Evolutionary conservation across 2,329 filamentous ascomycete genomes (phyloP), one percentile per base, ranked within the genome.

Genomic region (Microdochium nivale): DNA sequence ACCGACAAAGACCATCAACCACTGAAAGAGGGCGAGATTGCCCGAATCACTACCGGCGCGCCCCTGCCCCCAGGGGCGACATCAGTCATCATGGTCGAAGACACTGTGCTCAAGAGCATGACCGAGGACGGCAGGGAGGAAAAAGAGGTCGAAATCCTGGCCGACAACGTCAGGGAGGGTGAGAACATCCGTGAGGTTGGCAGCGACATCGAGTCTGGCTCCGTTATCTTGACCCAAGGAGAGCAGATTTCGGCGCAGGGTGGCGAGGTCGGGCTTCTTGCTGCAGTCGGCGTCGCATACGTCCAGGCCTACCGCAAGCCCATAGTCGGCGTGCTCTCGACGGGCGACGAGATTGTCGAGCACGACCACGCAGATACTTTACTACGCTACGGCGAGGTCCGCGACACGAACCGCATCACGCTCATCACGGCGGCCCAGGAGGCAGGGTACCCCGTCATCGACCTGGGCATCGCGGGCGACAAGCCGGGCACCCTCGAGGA

Each of bases 71-170:
- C 84, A 0, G 90, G 91, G 1, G 90, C 94, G 2, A 95, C 89
- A 25, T 86, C 92, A 0, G 91, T 99, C 4, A 86, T 96, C 47
- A 97, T 95, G 90, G 94, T 99, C 0, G 94, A 99, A 70, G 94
- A 96, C 62, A 99, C 94, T 0, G 70, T 84, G 1, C 74, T 99
- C 3, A 82, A 80, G 54, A 84, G 80, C 1, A 83, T 81, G 67
- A 94, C 90, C 0, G 84, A 87, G 0, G 88, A 95, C 59, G 88
- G 84, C 0, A 77, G 77, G 49, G 94, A 99, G 69, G 94, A 99
- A 67, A 85, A 84, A 48, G 87, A 90, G 55, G 80, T 99, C 2
- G 88, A 95, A 65, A 91, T 99, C 35, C 73, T 95, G 1, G 90
- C 89, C 0, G 83, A 85, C 25, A 81, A 81, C 9, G 82, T 96